Base-by-base conservation (phyloP, 768 basidiomycete genomes). In the Boletus rubroflammeus region DNA sequence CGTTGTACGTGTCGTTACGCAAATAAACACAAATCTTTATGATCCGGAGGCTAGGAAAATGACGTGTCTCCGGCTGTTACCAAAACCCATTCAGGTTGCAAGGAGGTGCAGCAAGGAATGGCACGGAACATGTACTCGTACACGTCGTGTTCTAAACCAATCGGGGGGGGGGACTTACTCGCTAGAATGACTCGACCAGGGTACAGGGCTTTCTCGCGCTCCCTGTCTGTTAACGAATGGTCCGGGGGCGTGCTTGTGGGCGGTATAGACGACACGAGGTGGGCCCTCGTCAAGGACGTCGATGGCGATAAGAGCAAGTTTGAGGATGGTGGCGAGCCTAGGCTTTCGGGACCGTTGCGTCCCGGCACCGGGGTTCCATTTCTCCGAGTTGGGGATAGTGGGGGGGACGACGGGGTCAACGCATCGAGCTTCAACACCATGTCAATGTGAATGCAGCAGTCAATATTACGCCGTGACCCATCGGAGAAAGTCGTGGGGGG, bases 101-200 rank as follows among this genome's bases (percentile, higher is more conserved):
- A 23, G 11, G 35, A 45, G 25, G 36, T 7, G 23, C n/a, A 13
- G 38, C 29, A 31, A 15, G 15, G 32, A 6, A 34, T 35, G 23
- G 10, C 11, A 47, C 19, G 51, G 61, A 48, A 43, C 52, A 54
- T 34, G 35, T 1, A 17, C 39, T n/a, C 39, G 28, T 29, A 26
- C 32, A 6, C 32, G 28, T 17, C 44, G 25, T 21, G n/a, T n/a
- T 26, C 32, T 5, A 9, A 29, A 51, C 26, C 14, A 36, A 56
- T 19, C 6, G 11, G 21, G 41, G 52, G 39, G 51, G 19, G 19
- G 5, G 11, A 80, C 87, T 69, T 63, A 91, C 91, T 95, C 5
- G 91, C 92, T 21, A 96, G 75, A 54, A 91, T 77, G 26, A 95
- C 88, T 34, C 93, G 78, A 5, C 85, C 84, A 7, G 92, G 91